Percentiles rank a stretch among this genome's conserved stretches.
phyloP scores from a whole-genome alignment of 2,329 filamentous ascomycete genomes.

The Botrytis fabae region DNA sequence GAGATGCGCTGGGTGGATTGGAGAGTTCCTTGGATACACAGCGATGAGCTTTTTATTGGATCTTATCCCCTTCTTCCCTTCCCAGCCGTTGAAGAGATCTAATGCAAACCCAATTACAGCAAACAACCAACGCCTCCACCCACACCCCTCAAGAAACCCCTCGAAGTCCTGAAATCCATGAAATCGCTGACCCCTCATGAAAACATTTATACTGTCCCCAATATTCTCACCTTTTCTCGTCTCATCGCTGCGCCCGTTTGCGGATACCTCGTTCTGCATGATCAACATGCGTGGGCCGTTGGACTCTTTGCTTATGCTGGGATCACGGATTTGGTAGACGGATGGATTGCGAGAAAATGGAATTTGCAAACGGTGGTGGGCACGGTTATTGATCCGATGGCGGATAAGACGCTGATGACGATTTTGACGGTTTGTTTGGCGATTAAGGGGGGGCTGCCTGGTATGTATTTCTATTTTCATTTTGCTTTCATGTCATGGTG shows the following conservation, averaged over 20 bases:
- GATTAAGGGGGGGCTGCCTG: slow-evolving; percentile 75
- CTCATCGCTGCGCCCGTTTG: slow-evolving; percentile 80
- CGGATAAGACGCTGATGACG: slow-evolving; percentile 95
- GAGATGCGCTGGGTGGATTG: not conserved
- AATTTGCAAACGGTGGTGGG: slow-evolving; percentile 91
- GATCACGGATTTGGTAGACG: slow-evolving; percentile 87
- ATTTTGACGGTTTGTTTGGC: slow-evolving; percentile 84
- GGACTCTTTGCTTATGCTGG: slow-evolving; percentile 90
- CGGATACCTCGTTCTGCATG: slow-evolving; percentile 84
- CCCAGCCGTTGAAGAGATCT: not conserved
- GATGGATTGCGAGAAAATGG: slow-evolving; percentile 87
- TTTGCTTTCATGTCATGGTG: not conserved
- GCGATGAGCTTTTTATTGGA: not conserved
- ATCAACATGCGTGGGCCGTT: slow-evolving; percentile 76
- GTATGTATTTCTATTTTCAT: slow-evolving; percentile 49
- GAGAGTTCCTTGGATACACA: not conserved
- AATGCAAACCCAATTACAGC: not conserved
- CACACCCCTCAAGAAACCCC: slow-evolving; percentile 27
- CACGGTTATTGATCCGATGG: slow-evolving; percentile 93
- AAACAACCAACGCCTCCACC: not conserved
- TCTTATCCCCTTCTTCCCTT: not conserved
- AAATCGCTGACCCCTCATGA: slow-evolving; percentile 58
- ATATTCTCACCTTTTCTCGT: slow-evolving; percentile 85
- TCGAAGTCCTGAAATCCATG: slow-evolving; percentile 35
- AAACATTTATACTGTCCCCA: slow-evolving; percentile 97